These are phyloP conservation scores for Penicillium italicum DNA, from an alignment of 2,329 filamentous ascomycete genomes.

Conservation along the genomic window DNA sequence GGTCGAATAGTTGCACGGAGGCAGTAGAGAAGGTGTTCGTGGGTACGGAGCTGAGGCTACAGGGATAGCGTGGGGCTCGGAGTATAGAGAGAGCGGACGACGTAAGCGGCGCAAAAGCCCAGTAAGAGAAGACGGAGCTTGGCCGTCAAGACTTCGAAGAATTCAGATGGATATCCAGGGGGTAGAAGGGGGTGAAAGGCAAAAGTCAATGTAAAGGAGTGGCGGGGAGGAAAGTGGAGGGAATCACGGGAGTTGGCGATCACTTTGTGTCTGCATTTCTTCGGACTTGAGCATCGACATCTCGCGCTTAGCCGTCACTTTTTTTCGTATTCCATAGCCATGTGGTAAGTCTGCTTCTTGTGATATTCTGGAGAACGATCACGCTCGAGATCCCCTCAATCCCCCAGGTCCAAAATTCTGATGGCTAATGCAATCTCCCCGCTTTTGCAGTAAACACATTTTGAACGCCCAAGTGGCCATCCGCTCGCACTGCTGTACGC, in stretches of 20 bases:
- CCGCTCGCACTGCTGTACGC: constrained; percentile 87
- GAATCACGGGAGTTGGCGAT: constrained; percentile 27
- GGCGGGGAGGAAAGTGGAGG: constrained; percentile 27
- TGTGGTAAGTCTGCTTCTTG: constrained; percentile 26
- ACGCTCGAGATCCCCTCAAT: background rate
- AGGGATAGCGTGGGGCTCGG: constrained; percentile 11
- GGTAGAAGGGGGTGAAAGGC: constrained; percentile 9
- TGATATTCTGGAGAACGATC: background rate
- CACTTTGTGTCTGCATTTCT: constrained; percentile 19
- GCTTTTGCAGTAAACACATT: constrained; percentile 75
- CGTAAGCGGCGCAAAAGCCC: constrained; percentile 13
- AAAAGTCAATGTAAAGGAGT: constrained; percentile 17
- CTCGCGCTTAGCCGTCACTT: background rate
- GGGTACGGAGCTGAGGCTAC: constrained; percentile 6
- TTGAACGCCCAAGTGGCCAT: constrained; percentile 97
- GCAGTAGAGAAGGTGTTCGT: constrained; percentile 7
- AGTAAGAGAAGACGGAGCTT: constrained; percentile 1
- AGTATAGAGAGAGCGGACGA: background rate
- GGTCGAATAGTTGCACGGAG: background rate
- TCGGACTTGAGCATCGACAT: background rate
- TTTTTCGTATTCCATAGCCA: constrained; percentile 8
- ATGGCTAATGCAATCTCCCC: constrained; percentile 14
- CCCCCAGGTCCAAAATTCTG: background rate
- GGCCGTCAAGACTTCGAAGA: background rate
- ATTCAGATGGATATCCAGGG: background rate